Evolutionary conservation across 2,329 filamentous ascomycete species (phyloP).

Genomic region (Phyllosticta citriasiana): DNA sequence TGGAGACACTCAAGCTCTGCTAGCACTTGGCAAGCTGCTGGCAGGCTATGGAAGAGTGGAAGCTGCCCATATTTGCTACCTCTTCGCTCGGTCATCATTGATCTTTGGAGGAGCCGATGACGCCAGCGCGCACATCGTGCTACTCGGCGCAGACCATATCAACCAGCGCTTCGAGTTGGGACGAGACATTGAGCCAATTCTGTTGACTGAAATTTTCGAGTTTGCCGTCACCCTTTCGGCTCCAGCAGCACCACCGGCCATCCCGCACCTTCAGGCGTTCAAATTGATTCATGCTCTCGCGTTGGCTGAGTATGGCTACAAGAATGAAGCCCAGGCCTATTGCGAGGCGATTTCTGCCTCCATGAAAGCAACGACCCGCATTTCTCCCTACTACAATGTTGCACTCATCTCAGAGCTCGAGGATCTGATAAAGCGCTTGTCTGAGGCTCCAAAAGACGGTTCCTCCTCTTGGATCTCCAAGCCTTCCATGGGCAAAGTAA

Average conservation of each 20-base stretch:
- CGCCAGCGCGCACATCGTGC: slow-evolving; percentile 62
- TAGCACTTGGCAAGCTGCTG: slow-evolving; percentile 72
- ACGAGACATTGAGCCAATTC: slow-evolving; percentile 73
- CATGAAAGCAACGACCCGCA: slow-evolving; percentile 69
- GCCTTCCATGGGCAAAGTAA: slow-evolving; percentile 92
- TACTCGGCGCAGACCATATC: slow-evolving; percentile 76
- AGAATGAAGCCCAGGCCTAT: slow-evolving; percentile 78
- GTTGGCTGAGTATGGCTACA: slow-evolving; percentile 73
- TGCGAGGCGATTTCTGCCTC: slow-evolving; percentile 72
- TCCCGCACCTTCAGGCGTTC: slow-evolving; percentile 80
- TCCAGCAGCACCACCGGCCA: slow-evolving; percentile 40
- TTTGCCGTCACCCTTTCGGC: slow-evolving; percentile 69
- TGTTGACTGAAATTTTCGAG: slow-evolving; percentile 94
- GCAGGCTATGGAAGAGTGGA: slow-evolving; percentile 79
- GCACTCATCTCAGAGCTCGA: slow-evolving; percentile 67
- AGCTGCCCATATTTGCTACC: slow-evolving; percentile 86
- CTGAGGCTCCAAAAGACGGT: slow-evolving; percentile 72
- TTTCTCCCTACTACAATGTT: slow-evolving; percentile 77
- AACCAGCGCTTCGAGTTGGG: slow-evolving; percentile 61
- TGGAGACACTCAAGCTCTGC: slow-evolving; percentile 67
- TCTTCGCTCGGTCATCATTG: slow-evolving; percentile 65
- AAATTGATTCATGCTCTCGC: slow-evolving; percentile 81
- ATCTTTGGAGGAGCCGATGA: slow-evolving; percentile 81
- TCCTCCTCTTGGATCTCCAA: slow-evolving; percentile 86
- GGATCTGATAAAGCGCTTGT: slow-evolving; percentile 72